These are phyloP conservation scores for Nymphaea thermarum DNA, from an alignment of 164 flowering plant genomes.

Conservation along the genomic window DNA sequence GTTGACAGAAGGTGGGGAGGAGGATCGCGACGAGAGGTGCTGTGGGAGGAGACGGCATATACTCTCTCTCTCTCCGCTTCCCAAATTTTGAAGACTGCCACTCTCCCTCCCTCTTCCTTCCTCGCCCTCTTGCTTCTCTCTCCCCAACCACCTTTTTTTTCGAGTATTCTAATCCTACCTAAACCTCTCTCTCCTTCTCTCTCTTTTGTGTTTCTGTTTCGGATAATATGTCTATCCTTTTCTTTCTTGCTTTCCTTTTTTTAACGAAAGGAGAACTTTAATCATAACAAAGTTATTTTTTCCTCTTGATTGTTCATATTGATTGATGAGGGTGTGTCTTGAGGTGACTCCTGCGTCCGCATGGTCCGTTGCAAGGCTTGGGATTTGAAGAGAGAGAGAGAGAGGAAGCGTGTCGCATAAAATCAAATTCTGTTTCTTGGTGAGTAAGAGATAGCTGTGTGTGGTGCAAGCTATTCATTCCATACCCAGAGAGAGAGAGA, in stretches of 20 bases:
- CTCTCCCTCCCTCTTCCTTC: not conserved
- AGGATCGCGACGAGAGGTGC: too few species aligned
- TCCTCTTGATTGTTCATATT: too few species aligned
- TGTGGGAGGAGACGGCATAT: too few species aligned
- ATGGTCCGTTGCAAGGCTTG: not conserved
- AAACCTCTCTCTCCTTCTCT: too few species aligned
- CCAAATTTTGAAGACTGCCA: too few species aligned
- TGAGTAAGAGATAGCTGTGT: constrained; percentile 1
- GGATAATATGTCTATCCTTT: not conserved
- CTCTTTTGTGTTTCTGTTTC: not conserved
- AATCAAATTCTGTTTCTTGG: not conserved
- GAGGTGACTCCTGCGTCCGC: too few species aligned
- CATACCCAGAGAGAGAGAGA: not conserved
- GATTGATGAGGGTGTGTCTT: not conserved
- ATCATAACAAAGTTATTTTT: too few species aligned
- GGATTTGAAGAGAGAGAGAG: not conserved
- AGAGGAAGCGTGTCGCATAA: not conserved
- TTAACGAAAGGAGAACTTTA: not conserved
- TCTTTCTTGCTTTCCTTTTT: not conserved
- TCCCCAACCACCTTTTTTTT: not conserved
- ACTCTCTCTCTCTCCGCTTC: too few species aligned
- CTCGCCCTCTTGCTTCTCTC: not conserved
- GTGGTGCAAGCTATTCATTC: not conserved
- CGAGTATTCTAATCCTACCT: not conserved
- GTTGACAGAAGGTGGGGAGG: too few species aligned